A percentile compares a stretch with the other conserved stretches of the same genome.
Conservation (phyloP, 139 green algal genomes). For the Chlorella sp. region DNA sequence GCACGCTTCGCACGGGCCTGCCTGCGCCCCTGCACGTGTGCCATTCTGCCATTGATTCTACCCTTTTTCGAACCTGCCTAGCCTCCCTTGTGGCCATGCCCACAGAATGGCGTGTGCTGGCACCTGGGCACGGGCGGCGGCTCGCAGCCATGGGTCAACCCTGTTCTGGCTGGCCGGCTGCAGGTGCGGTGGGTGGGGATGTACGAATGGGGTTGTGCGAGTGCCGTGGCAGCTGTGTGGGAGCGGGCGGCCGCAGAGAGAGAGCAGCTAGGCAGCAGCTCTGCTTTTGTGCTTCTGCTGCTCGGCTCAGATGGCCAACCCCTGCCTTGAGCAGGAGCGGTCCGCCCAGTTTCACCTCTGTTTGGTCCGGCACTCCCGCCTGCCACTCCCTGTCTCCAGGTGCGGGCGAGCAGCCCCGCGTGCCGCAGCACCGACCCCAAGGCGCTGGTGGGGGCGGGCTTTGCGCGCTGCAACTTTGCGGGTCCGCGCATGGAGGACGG, state of each 20-base stretch:
- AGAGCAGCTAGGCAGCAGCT: no score
- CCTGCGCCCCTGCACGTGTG: no score
- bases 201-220: no score
- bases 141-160: conserved; percentile 81
- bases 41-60: no score
- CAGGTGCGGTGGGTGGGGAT: conserved; percentile 40
- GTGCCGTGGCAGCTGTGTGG: no score
- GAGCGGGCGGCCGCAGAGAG: no score
- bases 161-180: conserved; percentile 65
- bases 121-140: conserved; percentile 59
- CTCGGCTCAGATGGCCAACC: neutral
- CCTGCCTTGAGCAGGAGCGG: no score
- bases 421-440: conserved; percentile 75
- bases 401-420: conserved; percentile 67
- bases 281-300: no score
- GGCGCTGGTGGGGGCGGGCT: conserved; percentile 64
- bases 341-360: neutral
- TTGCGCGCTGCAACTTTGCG: conserved; percentile 75
- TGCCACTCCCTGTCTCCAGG: neutral
- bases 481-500: conserved; percentile 52
- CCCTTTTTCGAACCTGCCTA: no score
- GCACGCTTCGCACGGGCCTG: no score
- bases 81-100: no score
- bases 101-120: conserved; percentile 69
- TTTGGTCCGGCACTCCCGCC: no score